These are phyloP conservation scores for Linnemannia hyalina DNA, from an alignment of 192 early-diverging fungal genomes.

Conservation along the genomic window DNA sequence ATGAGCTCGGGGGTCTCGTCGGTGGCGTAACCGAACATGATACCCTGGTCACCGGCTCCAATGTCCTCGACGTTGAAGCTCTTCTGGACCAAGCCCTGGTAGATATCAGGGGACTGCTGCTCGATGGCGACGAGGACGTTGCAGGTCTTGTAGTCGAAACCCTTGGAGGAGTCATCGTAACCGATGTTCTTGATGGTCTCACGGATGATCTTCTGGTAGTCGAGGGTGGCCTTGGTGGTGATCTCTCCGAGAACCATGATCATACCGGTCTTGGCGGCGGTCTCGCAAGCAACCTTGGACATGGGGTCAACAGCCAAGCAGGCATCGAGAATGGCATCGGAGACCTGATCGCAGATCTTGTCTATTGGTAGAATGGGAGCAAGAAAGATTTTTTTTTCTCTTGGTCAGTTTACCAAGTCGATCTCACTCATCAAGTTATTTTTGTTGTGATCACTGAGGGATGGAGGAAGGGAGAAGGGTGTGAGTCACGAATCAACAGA, in stretches of 20 bases:
- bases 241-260: constrained; percentile 99
- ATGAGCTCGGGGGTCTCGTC: constrained; percentile 99
- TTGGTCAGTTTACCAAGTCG: constrained; percentile 4
- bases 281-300: constrained; percentile 99
- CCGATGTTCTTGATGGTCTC: constrained; percentile 99
- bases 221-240: constrained; percentile 96
- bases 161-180: constrained; percentile 98
- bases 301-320: constrained; percentile 93
- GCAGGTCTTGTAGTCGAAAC: constrained; percentile 99
- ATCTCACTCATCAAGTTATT: background rate
- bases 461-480: background rate
- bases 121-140: constrained; percentile 99
- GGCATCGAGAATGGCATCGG: constrained; percentile 98
- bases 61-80: constrained; percentile 93
- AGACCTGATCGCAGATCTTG: constrained; percentile 99
- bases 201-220: constrained; percentile 99
- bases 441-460: background rate
- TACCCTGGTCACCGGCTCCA: constrained; percentile 99
- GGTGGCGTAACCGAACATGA: constrained; percentile 95
- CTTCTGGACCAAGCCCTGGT: constrained; percentile 96
- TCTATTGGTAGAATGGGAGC: constrained; percentile 62
- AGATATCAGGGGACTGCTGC: constrained; percentile 99
- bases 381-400: background rate
- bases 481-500: constrained; percentile 1
- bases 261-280: constrained; percentile 99